Base-by-base conservation (phyloP, 768 basidiomycete genomes). In the Collybiopsis luxurians region DNA sequence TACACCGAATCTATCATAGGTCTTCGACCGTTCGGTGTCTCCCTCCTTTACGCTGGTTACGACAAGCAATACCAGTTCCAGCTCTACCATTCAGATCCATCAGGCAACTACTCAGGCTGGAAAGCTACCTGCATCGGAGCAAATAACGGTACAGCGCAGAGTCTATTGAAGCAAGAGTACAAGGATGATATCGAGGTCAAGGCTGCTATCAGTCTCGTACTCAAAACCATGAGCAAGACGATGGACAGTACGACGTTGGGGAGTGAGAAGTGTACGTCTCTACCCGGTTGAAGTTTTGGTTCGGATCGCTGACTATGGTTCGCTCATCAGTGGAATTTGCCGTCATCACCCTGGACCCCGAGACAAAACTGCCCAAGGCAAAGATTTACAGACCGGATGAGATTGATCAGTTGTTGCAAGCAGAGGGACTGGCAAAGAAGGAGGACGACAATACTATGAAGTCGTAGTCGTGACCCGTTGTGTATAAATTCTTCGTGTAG, bases 41-140 rank as follows among this genome's bases (percentile, higher is more conserved):
- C 96, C 36, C 78, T 99, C 43, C 83, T 99, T 36, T 98, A 98
- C 63, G 95, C 96, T 10, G 97, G 97, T 46, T 95, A 93, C 69
- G 97, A 99, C 75, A 87, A 93, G 46, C 90, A 97, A 70, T 94
- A 98, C 73, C 75, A 86, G 56, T 97, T 98, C 82, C 97, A 99
- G 69, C 84, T 99, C 23, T 99, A 98, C 77, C 95, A 97, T 71
- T 95, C 93, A 6, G 97, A 98, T 69, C 97, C 96, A 2, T 96
- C 94, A 44, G 97, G 97, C 11, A 99, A 98, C 74, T 99, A 98
- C 73, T 91, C 89, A 0, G 96, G 96, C 12, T 98, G 95, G 89
- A 98, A 98, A 73, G 97, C 96, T 42, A 97, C 95, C 12, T 97
- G 93, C 71, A 93, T 99, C 63, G 96, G 97, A n/a, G 92, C 95